Evolutionary conservation across 148 eudicot genomes (phyloP), one percentile per base, ranked within the genome.

Genomic region (Spergularia bocconei): DNA sequence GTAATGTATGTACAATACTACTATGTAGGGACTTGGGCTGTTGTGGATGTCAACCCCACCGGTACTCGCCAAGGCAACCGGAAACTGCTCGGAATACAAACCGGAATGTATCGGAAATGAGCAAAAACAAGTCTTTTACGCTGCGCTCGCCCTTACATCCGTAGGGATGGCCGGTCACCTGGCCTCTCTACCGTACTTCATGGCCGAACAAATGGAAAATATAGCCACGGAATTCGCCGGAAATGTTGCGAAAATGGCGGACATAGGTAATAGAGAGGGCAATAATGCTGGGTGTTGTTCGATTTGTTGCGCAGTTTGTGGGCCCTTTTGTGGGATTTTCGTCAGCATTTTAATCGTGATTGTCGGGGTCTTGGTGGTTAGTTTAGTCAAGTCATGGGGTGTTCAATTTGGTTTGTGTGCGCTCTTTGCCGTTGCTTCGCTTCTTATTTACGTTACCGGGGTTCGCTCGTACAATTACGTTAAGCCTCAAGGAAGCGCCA

Each of bases 41-140:
- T 21, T 89, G 47, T 64, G 85, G 61, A 82, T 89, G 86, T 87
- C 92, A 55, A 86, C 90, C 1, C 92, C 92, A n/a, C 84, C 87
- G 0, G 84, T 88, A 7, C 86, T 85, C 7, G 76, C 79, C 23
- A 82, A 75, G 2, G 39, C 77, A 71, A 72, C 64, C 2, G 85
- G 88, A 1, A 86, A 81, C 9, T 88, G 91, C 81, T 72, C 73
- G 0, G 84, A 61, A 2, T 88, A 86, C 77, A 80, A 73, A 69
- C 84, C 83, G 13, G 80, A 86, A 64, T 88, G 91, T 66, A 79
- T 86, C 0, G 81, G 81, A 11, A 73, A 75, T 3, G 73, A 80
- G 13, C 90, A 89, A 67, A 82, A 74, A n/a, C 76, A 19, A 2
- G 81, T 89, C 65, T 81, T 87, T 67, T 84, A 85, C 70, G 75